Base-by-base conservation (phyloP, 1,284 basidiomycete genomes). In the Sporisorium iseilematis-ciliati region DNA sequence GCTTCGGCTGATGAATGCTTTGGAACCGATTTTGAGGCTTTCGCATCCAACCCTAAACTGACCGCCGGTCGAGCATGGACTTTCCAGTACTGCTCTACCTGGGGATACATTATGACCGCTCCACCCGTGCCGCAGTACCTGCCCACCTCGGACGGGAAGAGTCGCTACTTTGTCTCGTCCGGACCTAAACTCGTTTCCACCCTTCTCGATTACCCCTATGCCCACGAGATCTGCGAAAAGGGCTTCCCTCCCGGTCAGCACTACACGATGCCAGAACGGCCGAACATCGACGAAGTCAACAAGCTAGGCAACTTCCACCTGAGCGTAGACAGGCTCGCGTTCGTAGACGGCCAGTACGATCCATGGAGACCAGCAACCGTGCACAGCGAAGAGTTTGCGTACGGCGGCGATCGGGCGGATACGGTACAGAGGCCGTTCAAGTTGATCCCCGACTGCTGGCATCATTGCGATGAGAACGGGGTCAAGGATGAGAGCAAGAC, bases 351-450 rank as follows among this genome's bases (percentile, higher is more conserved):
- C 16, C 91, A 92, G 88, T 89, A 91, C 49, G 80, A 96, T 85
- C 94, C 95, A 4, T 97, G 94, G 94, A 89, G 92, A 67, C 92
- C 93, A 0, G 91, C 91, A 68, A 89, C 95, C 1, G 93, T 94
- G 0, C 93, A 95, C 82, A 92, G 91, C 71, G 89, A 91, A 54
- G 81, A 85, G 59, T 85, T 73, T 7, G 80, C 79, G 2, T 89
- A 92, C 56, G 94, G 94, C 0, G 86, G 87, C 7, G 87, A 89
- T 48, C 88, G 95, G 35, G 84, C 88, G 45, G 93, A 94, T 85
- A 93, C 93, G 0, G 85, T 91, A 14, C 78, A 90, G 20, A 88
- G 89, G 54, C 95, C 95, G 0, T 93, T 95, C 87, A 94, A 95
- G 85, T 80, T 96, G 55, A 97, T 98, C 66, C 91, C 91, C n/a